phyloP scores from a whole-genome alignment of 2,329 filamentous ascomycete genomes.

The Diaporthe sp. region DNA sequence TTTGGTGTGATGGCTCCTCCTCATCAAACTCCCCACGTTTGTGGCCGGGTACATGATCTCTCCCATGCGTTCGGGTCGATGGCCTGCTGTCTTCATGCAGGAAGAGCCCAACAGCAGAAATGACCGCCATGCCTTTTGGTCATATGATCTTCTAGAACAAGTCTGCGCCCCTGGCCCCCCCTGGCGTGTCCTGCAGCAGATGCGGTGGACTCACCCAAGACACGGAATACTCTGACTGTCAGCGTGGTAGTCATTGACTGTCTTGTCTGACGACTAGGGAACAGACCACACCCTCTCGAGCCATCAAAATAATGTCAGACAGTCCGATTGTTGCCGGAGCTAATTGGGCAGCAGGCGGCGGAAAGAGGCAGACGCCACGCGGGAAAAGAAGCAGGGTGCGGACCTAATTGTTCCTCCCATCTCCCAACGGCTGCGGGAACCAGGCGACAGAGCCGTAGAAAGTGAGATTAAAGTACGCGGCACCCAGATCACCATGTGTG shows the following conservation, averaged over 20 bases:
- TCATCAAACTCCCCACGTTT: conserved; percentile 19
- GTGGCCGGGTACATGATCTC: conserved; percentile 21
- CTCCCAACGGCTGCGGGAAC: not conserved
- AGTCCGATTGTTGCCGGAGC: not conserved
- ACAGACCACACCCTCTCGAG: not conserved
- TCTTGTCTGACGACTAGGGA: not conserved
- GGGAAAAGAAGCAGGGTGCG: conserved; percentile 34
- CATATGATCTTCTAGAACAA: conserved; percentile 38
- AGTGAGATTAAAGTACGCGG: conserved; percentile 23
- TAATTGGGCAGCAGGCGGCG: conserved; percentile 25
- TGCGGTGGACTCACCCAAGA: not conserved
- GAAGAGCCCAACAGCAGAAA: conserved; percentile 18
- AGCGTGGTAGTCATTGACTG: not conserved
- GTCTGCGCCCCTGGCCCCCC: conserved; percentile 20
- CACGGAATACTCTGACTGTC: conserved; percentile 21
- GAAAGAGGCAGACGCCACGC: conserved; percentile 34
- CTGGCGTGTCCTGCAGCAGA: conserved; percentile 4
- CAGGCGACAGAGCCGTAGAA: not conserved
- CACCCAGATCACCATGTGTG: conserved; percentile 9
- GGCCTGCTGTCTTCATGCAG: conserved; percentile 23
- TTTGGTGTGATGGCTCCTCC: not conserved
- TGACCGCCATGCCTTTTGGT: conserved; percentile 23
- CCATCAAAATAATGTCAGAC: not conserved
- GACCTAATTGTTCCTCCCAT: conserved; percentile 40
- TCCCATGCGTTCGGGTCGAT: conserved; percentile 19